Conservation (phyloP, 2,329 filamentous ascomycete genomes). For the Aspergillus alliaceus region DNA sequence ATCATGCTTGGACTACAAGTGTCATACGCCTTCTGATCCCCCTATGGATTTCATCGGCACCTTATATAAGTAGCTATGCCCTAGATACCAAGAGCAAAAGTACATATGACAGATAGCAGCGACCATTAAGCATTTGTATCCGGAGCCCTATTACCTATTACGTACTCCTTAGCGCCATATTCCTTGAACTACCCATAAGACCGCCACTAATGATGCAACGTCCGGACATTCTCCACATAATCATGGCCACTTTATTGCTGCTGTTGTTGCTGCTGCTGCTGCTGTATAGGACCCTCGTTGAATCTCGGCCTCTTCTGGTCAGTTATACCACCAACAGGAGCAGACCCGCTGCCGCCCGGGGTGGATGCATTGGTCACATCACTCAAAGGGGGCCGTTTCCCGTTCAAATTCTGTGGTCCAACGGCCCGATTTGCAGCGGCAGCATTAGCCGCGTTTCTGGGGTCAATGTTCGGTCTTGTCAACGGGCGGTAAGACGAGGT, state of each 20-base stretch:
- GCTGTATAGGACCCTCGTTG: slow-evolving; percentile 17
- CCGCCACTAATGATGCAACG: background rate
- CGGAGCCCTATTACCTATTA: background rate
- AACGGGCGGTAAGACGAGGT: slow-evolving; percentile 46
- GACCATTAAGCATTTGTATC: background rate
- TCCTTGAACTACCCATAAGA: background rate
- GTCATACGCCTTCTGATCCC: background rate
- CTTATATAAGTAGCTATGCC: background rate
- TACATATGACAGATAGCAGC: background rate
- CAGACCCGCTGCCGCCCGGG: slow-evolving; percentile 20
- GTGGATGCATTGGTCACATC: slow-evolving; percentile 45
- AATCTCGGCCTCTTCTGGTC: slow-evolving; percentile 36
- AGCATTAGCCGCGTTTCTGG: slow-evolving; percentile 21
- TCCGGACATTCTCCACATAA: background rate
- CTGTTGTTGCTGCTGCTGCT: slow-evolving; percentile 17
- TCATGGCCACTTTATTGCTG: slow-evolving; percentile 3
- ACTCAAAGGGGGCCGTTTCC: slow-evolving; percentile 45
- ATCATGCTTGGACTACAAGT: background rate
- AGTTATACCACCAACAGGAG: slow-evolving; percentile 24
- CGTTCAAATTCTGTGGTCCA: slow-evolving; percentile 33
- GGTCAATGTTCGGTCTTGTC: slow-evolving; percentile 41
- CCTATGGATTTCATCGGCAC: background rate
- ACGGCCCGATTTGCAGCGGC: slow-evolving; percentile 19
- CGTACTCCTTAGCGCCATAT: background rate
- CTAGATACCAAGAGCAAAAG: background rate